Base-by-base conservation (phyloP, 192 early-diverging fungal species). In the Coemansia sp. region DNA sequence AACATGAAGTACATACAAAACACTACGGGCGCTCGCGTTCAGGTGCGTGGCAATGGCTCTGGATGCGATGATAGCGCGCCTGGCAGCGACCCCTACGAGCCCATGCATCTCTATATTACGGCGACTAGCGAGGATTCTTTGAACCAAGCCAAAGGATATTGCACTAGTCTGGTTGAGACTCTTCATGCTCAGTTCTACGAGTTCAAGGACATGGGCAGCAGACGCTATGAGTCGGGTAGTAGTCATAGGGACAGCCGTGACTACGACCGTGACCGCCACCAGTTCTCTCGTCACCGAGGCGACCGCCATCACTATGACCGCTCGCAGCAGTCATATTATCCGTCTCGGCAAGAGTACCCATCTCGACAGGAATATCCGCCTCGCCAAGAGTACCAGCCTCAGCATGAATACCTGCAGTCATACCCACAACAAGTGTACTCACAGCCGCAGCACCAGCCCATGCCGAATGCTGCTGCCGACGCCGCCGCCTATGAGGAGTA, bases 1-100 rank as follows among this genome's bases (percentile, higher is more conserved):
- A 94, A 93, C 79, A 92, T 97, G 60, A 94, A 95, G 75, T 93
- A 95, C 76, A 95, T 97, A 57, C 91, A 95, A 72, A 86, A 85
- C 51, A 90, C 90, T 43, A 94, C 96, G 3, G 83, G 87, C 0
- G 88, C 93, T 22, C 87, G 90, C 8, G 90, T 97, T 22, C 91
- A 95, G 47, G 83, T 96, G 22, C 92, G 93, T 44, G 96, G 96
- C 8, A 78, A 84, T 38, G 96, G 96, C 1, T 96, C 95, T 10
- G 94, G 94, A 11, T 95, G 85, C 57, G 84, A 88, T 13, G 95
- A 97, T 43, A 68, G 70, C 13, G 78, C 72, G 0, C 85, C 89
- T 3, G 89, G 88, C 3, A 67, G 77, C 7, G 94, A 95, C 49
- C 75, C 91, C 8, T 80, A 86, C 24, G 96, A 97, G 67, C 89